Conservation (phyloP, 352 stramenopile species). For the Albugo candida region DNA sequence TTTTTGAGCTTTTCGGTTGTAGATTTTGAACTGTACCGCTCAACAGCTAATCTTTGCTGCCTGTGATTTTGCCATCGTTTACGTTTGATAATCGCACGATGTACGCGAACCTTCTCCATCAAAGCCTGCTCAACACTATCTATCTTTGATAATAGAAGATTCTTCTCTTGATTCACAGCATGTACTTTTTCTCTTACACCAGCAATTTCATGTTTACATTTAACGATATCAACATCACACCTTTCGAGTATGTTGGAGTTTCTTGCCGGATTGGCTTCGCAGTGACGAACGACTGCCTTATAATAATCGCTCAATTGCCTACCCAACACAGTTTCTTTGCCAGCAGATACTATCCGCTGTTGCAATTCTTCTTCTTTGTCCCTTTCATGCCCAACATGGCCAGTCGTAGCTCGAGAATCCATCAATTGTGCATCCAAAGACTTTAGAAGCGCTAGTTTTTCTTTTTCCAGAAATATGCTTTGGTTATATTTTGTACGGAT, state of each 20-base stretch:
- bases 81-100: conserved; percentile 33
- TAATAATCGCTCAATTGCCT: conserved; percentile 66
- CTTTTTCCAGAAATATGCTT: conserved; percentile 39
- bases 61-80: conserved; percentile 51
- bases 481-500: conserved; percentile 58
- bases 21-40: neutral
- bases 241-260: conserved; percentile 60
- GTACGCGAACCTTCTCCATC: conserved; percentile 40
- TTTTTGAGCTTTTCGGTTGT: neutral
- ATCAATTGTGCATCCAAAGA: conserved; percentile 36
- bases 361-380: conserved; percentile 29
- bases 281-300: conserved; percentile 54
- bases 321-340: conserved; percentile 34
- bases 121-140: conserved; percentile 46
- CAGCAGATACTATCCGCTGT: conserved; percentile 37
- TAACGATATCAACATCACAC: conserved; percentile 33
- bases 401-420: conserved; percentile 18
- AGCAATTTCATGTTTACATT: conserved; percentile 40
- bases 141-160: conserved; percentile 31
- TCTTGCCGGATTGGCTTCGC: conserved; percentile 51
- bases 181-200: conserved; percentile 53
- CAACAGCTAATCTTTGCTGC: conserved; percentile 21
- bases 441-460: conserved; percentile 24
- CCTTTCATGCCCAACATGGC: conserved; percentile 11
- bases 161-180: conserved; percentile 45